Evolutionary conservation across 1,284 basidiomycete species (phyloP), one percentile per base, ranked within the genome.

Genomic region (Austroboletus niveus): DNA sequence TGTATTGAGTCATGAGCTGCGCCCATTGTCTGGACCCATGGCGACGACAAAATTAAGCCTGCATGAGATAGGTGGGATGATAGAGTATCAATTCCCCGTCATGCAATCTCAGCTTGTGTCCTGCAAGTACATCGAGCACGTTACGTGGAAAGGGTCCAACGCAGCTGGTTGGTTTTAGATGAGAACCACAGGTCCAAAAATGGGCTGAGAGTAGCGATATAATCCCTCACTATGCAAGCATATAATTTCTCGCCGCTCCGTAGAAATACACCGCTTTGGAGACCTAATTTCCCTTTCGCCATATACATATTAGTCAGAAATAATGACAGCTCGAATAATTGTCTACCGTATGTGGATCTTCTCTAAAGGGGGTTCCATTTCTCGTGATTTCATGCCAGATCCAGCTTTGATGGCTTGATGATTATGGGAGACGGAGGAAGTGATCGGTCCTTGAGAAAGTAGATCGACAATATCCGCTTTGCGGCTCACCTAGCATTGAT

Each of bases 11-110:
- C 15, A 56, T 49, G 44, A 45, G 36, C 47, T 41, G 47, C 24
- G 42, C 49, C 54, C 34, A 71, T 50, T 49, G 52, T 72, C 69
- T 51, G 53, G 10, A 17, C 57, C 65, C 71, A 75, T 36, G 70
- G 70, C 8, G 69, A 72, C 49, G 68, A 56, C 20, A 69, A 56
- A 17, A 75, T 61, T 20, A 75, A 51, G 10, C 63, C 70, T 45
- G 62, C 62, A 2, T 72, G 65, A 45, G 68, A 60, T 24, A 24
- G 22, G 22, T 24, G 22, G 17, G 22, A 24, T 24, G 22, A 24
- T 24, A 24, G 22, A 24, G 5, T 24, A 24, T 24, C 5, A 24
- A 24, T 24, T 24, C 22, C 22, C 22, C 22, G 22, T 24, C 22
- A 24, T 24, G 22, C 22, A 24, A 24, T 2, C 22, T 24, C 5